Evolutionary conservation across 2,329 filamentous ascomycete genomes (phyloP).

Genomic region (Ophiocordyceps unilateralis): DNA sequence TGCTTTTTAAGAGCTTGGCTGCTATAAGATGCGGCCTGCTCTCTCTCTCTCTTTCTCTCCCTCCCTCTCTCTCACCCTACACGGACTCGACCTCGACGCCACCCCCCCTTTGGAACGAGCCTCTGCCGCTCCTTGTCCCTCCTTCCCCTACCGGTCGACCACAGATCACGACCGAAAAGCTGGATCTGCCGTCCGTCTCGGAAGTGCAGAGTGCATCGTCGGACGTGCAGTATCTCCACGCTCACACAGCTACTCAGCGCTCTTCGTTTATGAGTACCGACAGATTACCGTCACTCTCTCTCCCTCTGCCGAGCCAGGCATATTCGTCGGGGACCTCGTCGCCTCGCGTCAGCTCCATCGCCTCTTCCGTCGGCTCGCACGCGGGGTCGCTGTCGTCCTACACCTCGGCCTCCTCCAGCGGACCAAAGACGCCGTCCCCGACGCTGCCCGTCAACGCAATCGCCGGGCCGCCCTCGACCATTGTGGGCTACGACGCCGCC

Average conservation of each 20-base stretch:
- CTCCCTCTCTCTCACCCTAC: slow-evolving; percentile 1
- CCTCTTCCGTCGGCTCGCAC: slow-evolving; percentile 50
- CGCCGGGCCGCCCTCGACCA: slow-evolving; percentile 13
- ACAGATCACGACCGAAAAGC: slow-evolving; percentile 54
- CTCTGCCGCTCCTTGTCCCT: slow-evolving; percentile 6
- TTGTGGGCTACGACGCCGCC: slow-evolving; percentile 19
- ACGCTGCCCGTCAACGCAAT: slow-evolving; percentile 36
- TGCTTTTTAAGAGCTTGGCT: no score
- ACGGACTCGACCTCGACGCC: slow-evolving; percentile 4
- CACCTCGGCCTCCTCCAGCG: slow-evolving; percentile 40
- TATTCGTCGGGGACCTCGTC: slow-evolving; percentile 57
- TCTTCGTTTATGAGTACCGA: slow-evolving; percentile 49
- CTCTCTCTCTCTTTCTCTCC: neutral
- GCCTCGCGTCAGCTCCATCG: slow-evolving; percentile 60
- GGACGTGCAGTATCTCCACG: slow-evolving; percentile 34
- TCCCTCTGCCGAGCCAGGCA: slow-evolving; percentile 52
- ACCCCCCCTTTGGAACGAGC: slow-evolving; percentile 11
- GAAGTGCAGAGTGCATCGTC: slow-evolving; percentile 1
- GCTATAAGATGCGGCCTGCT: no score
- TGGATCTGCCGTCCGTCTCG: slow-evolving; percentile 72
- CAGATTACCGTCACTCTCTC: slow-evolving; percentile 53
- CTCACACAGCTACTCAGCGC: slow-evolving; percentile 33
- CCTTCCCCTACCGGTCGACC: slow-evolving; percentile 13
- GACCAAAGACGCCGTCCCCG: slow-evolving; percentile 64
- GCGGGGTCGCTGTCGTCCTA: slow-evolving; percentile 36